A percentile compares a stretch with the other conserved stretches of the same genome.
Conservation (phyloP, 2,329 filamentous ascomycete species). For the Nemania sp. region DNA sequence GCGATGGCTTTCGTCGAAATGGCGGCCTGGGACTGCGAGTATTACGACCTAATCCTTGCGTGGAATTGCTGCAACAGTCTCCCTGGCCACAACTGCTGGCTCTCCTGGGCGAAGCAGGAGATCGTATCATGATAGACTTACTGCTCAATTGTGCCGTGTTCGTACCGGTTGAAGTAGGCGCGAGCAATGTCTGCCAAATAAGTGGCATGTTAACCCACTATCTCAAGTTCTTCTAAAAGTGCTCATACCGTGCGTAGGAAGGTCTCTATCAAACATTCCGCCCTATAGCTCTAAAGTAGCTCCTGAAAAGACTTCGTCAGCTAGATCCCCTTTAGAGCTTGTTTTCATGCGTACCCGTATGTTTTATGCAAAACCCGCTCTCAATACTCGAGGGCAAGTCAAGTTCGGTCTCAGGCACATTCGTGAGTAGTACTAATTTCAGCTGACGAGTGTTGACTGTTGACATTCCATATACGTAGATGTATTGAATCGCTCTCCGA, state of each 20-base stretch:
- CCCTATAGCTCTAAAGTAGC: conserved; percentile 24
- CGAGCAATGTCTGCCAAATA: conserved; percentile 74
- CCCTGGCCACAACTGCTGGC: conserved; percentile 78
- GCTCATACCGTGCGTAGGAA: conserved; percentile 42
- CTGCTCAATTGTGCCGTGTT: conserved; percentile 81
- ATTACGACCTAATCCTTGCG: conserved; percentile 69
- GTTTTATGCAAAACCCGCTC: conserved; percentile 76
- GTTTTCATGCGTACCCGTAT: conserved; percentile 80
- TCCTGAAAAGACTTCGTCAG: conserved; percentile 3
- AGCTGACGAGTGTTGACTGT: conserved; percentile 13
- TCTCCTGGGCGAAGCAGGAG: conserved; percentile 74
- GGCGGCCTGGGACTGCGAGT: conserved; percentile 58
- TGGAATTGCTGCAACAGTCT: conserved; percentile 65
- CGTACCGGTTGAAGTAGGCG: conserved; percentile 58
- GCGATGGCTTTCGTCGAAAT: conserved; percentile 74
- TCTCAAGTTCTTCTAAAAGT: not conserved
- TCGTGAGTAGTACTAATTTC: conserved; percentile 59
- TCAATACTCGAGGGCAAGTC: conserved; percentile 69
- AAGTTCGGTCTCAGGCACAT: conserved; percentile 78
- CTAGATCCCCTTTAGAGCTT: conserved; percentile 60
- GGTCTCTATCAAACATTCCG: conserved; percentile 54
- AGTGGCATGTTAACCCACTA: conserved; percentile 63
- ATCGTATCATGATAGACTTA: conserved; percentile 76
- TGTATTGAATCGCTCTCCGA: conserved; percentile 72
- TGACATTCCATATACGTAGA: conserved; percentile 54